Percentiles rank a stretch among this genome's conserved stretches.
Conservation (phyloP, 2,329 filamentous ascomycete species). For the Fusarium domesticum region DNA sequence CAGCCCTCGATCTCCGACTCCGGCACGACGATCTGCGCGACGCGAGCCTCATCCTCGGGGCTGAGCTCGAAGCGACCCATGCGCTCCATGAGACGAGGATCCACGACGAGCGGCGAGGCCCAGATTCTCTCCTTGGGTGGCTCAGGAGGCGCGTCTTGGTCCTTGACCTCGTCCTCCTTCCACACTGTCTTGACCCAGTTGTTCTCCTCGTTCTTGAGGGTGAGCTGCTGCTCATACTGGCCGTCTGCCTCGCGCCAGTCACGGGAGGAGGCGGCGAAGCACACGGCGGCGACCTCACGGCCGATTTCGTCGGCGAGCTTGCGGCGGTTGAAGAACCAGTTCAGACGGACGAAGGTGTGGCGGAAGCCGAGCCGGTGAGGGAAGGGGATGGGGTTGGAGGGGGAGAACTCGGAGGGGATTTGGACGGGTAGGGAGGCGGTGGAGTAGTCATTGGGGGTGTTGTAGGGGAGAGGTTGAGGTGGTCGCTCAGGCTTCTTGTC, state of each 20-base stretch:
- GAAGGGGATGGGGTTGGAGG: constrained; percentile 69
- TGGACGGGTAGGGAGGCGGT: constrained; percentile 60
- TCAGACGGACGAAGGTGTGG: constrained; percentile 82
- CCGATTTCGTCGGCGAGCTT: constrained; percentile 84
- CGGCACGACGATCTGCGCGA: constrained; percentile 58
- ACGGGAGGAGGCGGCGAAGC: constrained; percentile 60
- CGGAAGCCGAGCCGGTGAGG: constrained; percentile 91
- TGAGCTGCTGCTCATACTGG: constrained; percentile 44
- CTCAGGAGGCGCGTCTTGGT: constrained; percentile 40
- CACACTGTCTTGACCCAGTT: constrained; percentile 83
- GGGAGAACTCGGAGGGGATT: constrained; percentile 69
- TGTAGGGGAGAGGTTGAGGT: constrained; percentile 69
- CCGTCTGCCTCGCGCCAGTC: constrained; percentile 47
- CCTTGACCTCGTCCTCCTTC: constrained; percentile 48
- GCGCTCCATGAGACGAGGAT: constrained; percentile 69
- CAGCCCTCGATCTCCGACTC: constrained; percentile 69
- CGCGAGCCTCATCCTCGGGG: constrained; percentile 66
- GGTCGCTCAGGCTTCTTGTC: constrained; percentile 58
- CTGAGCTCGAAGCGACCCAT: constrained; percentile 78
- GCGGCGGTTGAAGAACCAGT: constrained; percentile 83
- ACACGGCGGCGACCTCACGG: constrained; percentile 80
- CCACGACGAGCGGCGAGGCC: constrained; percentile 70
- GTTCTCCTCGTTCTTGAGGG: constrained; percentile 68
- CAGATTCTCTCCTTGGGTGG: constrained; percentile 67
- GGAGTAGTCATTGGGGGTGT: constrained; percentile 69